Evolutionary conservation across 2,329 filamentous ascomycete genomes (phyloP).

Genomic region (Capronia coronata): DNA sequence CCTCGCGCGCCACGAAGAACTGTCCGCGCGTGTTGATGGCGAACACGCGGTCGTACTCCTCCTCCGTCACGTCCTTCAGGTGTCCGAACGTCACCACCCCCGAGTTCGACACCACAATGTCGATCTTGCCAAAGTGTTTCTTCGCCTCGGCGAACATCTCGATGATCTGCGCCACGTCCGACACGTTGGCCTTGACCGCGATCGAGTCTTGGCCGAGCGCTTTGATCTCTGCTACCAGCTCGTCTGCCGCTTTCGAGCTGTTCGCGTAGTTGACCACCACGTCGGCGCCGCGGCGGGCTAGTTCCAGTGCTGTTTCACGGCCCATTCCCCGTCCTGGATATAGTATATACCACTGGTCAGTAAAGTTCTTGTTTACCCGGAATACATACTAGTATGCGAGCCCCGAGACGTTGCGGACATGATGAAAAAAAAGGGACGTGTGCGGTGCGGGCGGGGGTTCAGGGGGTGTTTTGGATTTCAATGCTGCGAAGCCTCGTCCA

Average conservation of each 20-base stretch:
- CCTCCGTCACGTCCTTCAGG: conserved; percentile 61
- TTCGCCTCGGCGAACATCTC: conserved; percentile 58
- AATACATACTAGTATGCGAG: no score
- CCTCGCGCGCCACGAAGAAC: conserved; percentile 72
- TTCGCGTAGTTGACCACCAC: conserved; percentile 48
- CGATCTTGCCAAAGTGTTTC: conserved; percentile 58
- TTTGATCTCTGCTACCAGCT: conserved; percentile 61
- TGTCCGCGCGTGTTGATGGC: conserved; percentile 62
- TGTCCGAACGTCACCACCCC: conserved; percentile 63
- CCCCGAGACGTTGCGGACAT: no score
- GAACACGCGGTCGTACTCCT: conserved; percentile 67
- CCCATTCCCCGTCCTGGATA: conserved; percentile 38
- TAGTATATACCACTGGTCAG: no score
- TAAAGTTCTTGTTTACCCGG: no score
- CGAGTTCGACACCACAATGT: conserved; percentile 54
- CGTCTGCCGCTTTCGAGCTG: conserved; percentile 56
- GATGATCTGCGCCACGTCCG: conserved; percentile 57
- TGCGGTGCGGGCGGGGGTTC: no score
- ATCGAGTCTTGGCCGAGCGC: conserved; percentile 56
- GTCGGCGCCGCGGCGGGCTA: conserved; percentile 37
- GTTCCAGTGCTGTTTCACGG: conserved; percentile 38
- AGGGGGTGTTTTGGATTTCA: background rate
- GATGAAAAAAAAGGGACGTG: no score
- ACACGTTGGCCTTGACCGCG: conserved; percentile 62
- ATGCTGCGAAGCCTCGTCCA: background rate